Base-by-base conservation (phyloP, 768 basidiomycete genomes). In the Porpolomopsis calyptriformis region DNA sequence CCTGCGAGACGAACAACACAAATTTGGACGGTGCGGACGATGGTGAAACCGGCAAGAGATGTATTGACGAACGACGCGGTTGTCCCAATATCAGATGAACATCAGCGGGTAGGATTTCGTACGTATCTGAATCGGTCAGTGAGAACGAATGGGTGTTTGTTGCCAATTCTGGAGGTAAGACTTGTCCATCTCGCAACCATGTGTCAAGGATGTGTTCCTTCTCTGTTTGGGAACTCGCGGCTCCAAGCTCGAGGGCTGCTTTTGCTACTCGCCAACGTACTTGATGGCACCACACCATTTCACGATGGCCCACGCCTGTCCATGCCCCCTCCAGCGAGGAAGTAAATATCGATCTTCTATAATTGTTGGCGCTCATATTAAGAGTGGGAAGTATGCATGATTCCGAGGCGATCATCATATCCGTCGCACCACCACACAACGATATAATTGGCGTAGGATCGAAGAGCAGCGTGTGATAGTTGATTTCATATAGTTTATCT, bases 201-300 rank as follows among this genome's bases (percentile, higher is more conserved):
- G 57, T 67, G 51, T 82, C 79, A 16, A 90, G 62, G 10, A 75
- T 54, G 4, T 47, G 51, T 0, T 55, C 65, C 24, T 66, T 65
- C 1, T 61, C 63, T 3, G 39, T 52, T 3, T 54, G 34, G 1
- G 56, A 58, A 22, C 42, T 39, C 0, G 63, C 53, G n/a, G 51
- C 57, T 2, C 73, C 74, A 9, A 86, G 65, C 54, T 89, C 86
- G 4, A 97, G 64, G 20, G 81, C 80, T 16, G 80, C 77, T 43
- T 87, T 72, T 12, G 92, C 92, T 26, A 94, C 69, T 19, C 80
- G 76, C 85, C 84, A 89, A 33, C 96, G 82, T 8, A 97, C 82
- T 64, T 99, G 96, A 62, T 97, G 89, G 58, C 96, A 98, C 96
- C 96, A 99, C 3, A 98, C 90, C 78, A 97, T 93, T 49, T 88